phyloP scores from a whole-genome alignment of 1,284 basidiomycete species.

The Puccinia coronata region DNA sequence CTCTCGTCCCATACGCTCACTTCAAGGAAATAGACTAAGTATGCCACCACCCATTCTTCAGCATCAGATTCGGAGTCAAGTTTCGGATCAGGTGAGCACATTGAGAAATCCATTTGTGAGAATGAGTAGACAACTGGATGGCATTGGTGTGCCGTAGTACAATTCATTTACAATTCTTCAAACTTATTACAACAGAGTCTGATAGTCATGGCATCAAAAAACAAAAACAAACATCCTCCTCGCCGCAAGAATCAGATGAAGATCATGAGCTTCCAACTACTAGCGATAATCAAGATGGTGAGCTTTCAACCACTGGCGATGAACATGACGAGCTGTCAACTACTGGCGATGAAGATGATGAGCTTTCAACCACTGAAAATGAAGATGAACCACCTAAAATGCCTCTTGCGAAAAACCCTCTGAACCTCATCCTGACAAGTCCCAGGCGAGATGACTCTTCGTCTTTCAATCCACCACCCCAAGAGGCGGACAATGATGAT shows the following conservation, averaged over 20 bases:
- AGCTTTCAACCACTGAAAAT: not conserved
- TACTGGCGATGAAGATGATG: not conserved
- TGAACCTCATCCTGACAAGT: not conserved
- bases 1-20: not conserved
- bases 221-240: not conserved
- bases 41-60: not conserved
- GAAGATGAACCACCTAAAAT: not conserved
- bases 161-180: not conserved
- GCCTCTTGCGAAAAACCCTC: not conserved
- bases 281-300: not conserved
- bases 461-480: not conserved
- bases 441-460: not conserved
- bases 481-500: not conserved
- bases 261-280: not conserved
- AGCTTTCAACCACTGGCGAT: not conserved
- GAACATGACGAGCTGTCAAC: not conserved
- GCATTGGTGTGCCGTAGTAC: not conserved
- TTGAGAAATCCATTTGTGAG: not conserved
- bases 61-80: not conserved
- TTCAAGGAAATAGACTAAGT: not conserved
- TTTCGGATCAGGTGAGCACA: not conserved
- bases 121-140: not conserved
- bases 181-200: conserved; percentile 6
- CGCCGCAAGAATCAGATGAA: not conserved
- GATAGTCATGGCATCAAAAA: not conserved